These are phyloP conservation scores for Pleurotus ostreatus DNA, from an alignment of 768 basidiomycete species.

Conservation along the genomic window DNA sequence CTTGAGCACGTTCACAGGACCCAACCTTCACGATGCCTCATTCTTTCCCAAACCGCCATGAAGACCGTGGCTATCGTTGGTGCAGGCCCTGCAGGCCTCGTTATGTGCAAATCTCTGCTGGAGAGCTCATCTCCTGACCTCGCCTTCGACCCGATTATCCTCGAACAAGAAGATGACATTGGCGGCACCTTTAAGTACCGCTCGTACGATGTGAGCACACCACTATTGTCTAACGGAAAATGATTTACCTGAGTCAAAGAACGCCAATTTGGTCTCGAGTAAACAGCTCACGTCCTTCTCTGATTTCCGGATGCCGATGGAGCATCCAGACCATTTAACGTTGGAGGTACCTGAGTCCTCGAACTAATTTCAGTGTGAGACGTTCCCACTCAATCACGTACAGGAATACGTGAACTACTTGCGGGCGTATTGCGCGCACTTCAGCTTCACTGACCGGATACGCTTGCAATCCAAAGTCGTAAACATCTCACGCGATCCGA, in stretches of 20 bases:
- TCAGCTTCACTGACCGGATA: conserved; percentile 34
- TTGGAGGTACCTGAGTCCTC: conserved; percentile 25
- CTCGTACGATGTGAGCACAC: conserved; percentile 34
- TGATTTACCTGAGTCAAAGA: conserved; percentile 22
- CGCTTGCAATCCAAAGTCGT: conserved; percentile 32
- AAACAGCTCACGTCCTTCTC: conserved; percentile 60
- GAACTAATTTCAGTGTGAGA: background rate
- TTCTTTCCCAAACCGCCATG: conserved; percentile 17
- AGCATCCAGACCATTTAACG: conserved; percentile 44
- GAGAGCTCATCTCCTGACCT: conserved; percentile 32
- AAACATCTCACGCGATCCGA: conserved; percentile 26
- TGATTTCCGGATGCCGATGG: conserved; percentile 49
- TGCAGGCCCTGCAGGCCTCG: conserved; percentile 47
- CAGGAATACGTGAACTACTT: conserved; percentile 53
- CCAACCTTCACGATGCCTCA: background rate
- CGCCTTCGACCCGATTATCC: conserved; percentile 44
- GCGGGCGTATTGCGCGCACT: conserved; percentile 38
- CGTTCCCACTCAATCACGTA: background rate
- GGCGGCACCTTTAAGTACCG: conserved; percentile 52
- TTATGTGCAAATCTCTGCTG: conserved; percentile 44
- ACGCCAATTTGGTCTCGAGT: conserved; percentile 47
- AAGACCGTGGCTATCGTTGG: conserved; percentile 32
- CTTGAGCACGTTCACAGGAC: background rate
- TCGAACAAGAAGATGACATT: conserved; percentile 44
- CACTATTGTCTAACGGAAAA: too few relatives aligned